phyloP scores from a whole-genome alignment of 345 rosid genomes.

The Moringa oleifera region DNA sequence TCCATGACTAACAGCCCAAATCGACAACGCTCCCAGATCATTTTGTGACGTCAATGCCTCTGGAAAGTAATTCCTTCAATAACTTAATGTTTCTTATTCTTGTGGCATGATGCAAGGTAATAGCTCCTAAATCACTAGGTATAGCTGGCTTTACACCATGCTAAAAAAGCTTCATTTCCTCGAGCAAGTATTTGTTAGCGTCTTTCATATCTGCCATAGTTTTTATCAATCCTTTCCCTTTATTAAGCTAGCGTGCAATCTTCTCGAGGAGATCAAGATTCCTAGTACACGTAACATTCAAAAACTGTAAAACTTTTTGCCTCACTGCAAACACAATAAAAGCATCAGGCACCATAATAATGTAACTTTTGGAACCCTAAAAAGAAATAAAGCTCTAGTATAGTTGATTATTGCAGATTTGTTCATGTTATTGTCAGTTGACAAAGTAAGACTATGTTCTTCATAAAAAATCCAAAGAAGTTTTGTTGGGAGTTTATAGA shows the following conservation, averaged over 20 bases:
- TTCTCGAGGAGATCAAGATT: slow-evolving; percentile 79
- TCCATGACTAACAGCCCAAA: slow-evolving; percentile 93
- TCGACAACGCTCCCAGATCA: slow-evolving; percentile 78
- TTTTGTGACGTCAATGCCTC: slow-evolving; percentile 69
- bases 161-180: slow-evolving; percentile 74
- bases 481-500: too few species aligned
- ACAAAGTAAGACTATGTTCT: too few species aligned
- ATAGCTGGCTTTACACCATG: slow-evolving; percentile 68
- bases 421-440: too few species aligned
- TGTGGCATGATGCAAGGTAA: slow-evolving; percentile 86
- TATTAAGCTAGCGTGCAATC: slow-evolving; percentile 68
- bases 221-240: slow-evolving; percentile 54
- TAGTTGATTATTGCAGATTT: neutral
- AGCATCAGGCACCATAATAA: slow-evolving; percentile 70
- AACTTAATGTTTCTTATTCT: slow-evolving; percentile 72
- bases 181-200: slow-evolving; percentile 79
- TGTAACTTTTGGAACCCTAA: neutral
- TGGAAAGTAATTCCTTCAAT: slow-evolving; percentile 54
- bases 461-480: too few species aligned
- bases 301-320: slow-evolving; percentile 61
- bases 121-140: slow-evolving; percentile 78
- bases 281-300: slow-evolving; percentile 67
- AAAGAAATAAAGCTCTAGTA: neutral
- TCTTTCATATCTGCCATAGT: slow-evolving; percentile 80
- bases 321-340: slow-evolving; percentile 81